Evolutionary conservation across 208 protist species (phyloP), one percentile per base, ranked within the genome.

Genomic region (Acanthamoeba quina): DNA sequence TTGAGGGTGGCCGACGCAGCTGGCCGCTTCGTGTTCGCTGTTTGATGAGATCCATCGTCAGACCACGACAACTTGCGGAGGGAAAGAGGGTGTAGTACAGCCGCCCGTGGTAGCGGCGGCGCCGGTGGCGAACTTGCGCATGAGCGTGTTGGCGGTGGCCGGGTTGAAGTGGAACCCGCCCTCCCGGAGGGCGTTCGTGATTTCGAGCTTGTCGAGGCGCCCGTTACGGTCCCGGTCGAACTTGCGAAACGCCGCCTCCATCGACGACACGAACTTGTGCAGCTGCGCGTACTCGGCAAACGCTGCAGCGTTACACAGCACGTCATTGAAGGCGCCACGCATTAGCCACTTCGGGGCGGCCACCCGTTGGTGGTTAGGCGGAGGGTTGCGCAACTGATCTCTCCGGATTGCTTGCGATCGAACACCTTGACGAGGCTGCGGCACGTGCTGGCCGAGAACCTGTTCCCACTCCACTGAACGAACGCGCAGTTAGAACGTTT

Each of bases 91-190:
- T 5, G n/a, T 26, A 26, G 68, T 76, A 60, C 54, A 60, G 17
- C 54, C 54, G 54, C 26, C 68, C 10, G 24, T 49, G 29, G 70
- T 80, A 11, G 70, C n/a, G 5, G 5, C 37, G 41, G 4, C 37
- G 37, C 70, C 70, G 15, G 60, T 74, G 85, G 60, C 41, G 26
- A 76, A 91, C 85, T 91, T 91, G 31, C 62, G 31, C 60, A 91
- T 74, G 58, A 91, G 85, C 1, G 62, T 91, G 58, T 91, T 91
- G 31, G 62, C 62, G 21, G 85, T 91, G 11, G 54, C 85, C 15
- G 85, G 37, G n/a, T 49, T 91, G 85, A 91, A 91, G 60, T 74
- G n/a, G 60, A 91, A 91, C 4, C 85, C 85, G 21, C 85, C 85
- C 49, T 91, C 62, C 5, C 41, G 54, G 1, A 91, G 44, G 17